Percentiles rank a stretch among this genome's conserved stretches.
These are phyloP conservation scores for Pachysandra terminalis DNA, from an alignment of 164 flowering plant genomes.

Conservation along the genomic window DNA sequence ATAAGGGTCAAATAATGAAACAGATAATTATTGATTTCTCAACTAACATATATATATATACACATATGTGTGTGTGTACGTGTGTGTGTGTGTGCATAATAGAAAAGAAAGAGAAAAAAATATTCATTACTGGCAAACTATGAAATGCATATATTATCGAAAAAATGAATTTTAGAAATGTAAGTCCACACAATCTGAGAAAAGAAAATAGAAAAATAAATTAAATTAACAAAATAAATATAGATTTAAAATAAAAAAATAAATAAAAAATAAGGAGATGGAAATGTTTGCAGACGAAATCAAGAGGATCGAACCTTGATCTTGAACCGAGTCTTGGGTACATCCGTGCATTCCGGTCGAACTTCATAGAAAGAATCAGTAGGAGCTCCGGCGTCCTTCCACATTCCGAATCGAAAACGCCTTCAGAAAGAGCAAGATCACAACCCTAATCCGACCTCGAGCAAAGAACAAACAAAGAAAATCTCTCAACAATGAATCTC, in stretches of 20 bases:
- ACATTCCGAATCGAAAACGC: constrained; percentile 30
- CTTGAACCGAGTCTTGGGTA: constrained; percentile 73
- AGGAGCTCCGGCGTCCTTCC: constrained; percentile 61
- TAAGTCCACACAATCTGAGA: too few species aligned
- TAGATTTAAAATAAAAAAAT: too few species aligned
- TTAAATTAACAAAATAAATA: background rate
- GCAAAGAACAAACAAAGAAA: background rate
- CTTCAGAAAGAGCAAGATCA: background rate
- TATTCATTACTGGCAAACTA: too few species aligned
- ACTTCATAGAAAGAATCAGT: constrained; percentile 79
- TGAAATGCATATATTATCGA: too few species aligned
- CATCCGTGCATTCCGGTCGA: constrained; percentile 85
- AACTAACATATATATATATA: too few species aligned
- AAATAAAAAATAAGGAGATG: too few species aligned
- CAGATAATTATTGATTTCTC: background rate
- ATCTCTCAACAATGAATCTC: background rate
- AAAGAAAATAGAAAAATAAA: too few species aligned
- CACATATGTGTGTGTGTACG: too few species aligned
- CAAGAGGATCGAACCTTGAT: constrained; percentile 63
- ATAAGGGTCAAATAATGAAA: background rate
- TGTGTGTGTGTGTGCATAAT: too few species aligned
- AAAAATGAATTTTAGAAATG: too few species aligned
- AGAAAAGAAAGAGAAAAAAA: too few species aligned
- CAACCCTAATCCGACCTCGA: constrained; percentile 2
- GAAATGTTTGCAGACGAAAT: background rate